Percentiles rank a stretch among this genome's conserved stretches.
These are phyloP conservation scores for Phytophthora lateralis DNA, from an alignment of 352 stramenopile species.

Conservation along the genomic window DNA sequence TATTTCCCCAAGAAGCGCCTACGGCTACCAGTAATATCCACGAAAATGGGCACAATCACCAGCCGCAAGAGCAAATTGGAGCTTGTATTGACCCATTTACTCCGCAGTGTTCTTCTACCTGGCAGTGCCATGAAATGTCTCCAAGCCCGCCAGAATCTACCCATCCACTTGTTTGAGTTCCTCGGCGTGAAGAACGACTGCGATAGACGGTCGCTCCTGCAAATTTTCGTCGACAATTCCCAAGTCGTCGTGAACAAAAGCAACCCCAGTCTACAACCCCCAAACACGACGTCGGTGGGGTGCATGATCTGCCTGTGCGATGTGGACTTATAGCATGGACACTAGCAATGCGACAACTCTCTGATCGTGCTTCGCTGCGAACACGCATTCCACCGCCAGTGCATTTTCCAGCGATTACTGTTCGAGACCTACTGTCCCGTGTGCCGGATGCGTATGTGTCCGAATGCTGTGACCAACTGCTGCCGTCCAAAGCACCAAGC, in stretches of 20 bases:
- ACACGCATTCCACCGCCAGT: constrained; percentile 68
- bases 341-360: neutral
- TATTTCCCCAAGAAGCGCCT: constrained; percentile 60
- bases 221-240: constrained; percentile 65
- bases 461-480: too few relatives aligned
- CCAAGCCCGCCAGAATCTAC: constrained; percentile 45
- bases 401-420: constrained; percentile 67
- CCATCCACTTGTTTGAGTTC: constrained; percentile 50
- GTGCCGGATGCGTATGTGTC: constrained; percentile 17
- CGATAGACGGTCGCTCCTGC: constrained; percentile 55
- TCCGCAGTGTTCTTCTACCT: constrained; percentile 56
- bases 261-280: neutral
- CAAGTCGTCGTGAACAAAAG: constrained; percentile 5
- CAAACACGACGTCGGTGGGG: neutral
- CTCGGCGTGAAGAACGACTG: constrained; percentile 44
- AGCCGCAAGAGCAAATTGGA: constrained; percentile 56
- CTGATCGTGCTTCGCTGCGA: constrained; percentile 42
- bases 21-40: constrained; percentile 29
- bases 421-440: constrained; percentile 67
- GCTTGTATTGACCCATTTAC: constrained; percentile 56
- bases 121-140: constrained; percentile 67
- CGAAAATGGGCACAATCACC: constrained; percentile 30
- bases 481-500: too few relatives aligned
- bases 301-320: neutral
- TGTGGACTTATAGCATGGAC: neutral